Evolutionary conservation across 2,329 filamentous ascomycete species (phyloP).

Genomic region (Fusarium sp.): DNA sequence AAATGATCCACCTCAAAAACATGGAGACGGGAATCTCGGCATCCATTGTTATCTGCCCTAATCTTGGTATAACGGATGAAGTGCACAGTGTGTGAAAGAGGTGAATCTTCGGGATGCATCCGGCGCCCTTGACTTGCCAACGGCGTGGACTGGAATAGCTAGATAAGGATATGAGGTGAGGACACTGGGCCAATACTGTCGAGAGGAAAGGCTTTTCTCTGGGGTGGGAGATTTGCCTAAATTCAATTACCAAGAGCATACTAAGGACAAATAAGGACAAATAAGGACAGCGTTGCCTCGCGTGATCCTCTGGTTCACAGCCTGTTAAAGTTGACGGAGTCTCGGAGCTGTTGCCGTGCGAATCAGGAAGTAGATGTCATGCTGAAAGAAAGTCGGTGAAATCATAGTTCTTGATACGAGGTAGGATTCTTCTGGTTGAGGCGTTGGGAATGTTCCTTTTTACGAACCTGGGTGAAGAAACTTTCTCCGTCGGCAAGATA

Average conservation of each 20-base stretch:
- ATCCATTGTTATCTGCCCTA: accelerated
- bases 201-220: background rate
- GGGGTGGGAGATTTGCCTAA: accelerated
- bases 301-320: background rate
- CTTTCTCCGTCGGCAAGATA: background rate
- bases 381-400: accelerated
- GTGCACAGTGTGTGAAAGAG: background rate
- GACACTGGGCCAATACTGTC: background rate
- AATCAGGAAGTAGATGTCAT: background rate
- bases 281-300: background rate
- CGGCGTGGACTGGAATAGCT: background rate
- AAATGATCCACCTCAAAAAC: background rate
- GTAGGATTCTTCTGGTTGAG: accelerated
- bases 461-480: accelerated
- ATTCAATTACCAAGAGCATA: background rate
- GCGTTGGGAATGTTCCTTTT: accelerated
- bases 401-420: accelerated
- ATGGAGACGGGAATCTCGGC: background rate
- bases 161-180: background rate
- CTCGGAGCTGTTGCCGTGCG: background rate
- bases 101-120: too few relatives aligned
- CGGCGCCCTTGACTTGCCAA: background rate
- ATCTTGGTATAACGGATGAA: accelerated
- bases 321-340: background rate
- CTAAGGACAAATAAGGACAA: too few relatives aligned